phyloP scores from a whole-genome alignment of 164 flowering plant species.

The Stephania cephalantha region DNA sequence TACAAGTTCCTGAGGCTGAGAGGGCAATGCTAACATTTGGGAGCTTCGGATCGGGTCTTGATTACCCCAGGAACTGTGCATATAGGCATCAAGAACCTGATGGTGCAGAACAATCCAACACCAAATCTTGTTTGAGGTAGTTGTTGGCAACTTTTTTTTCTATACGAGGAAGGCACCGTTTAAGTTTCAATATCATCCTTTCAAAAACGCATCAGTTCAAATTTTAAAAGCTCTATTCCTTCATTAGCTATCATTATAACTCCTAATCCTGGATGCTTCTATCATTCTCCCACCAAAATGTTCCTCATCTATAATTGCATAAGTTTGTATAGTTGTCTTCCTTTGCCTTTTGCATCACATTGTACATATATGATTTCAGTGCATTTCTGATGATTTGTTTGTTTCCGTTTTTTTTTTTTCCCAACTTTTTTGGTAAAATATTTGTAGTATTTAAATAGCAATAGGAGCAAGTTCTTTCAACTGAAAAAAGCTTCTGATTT shows the following conservation, averaged over 20 bases:
- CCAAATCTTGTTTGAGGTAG: conserved; percentile 54
- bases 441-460: not conserved
- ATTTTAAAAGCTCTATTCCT: not conserved
- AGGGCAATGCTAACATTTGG: conserved; percentile 74
- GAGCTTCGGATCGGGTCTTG: conserved; percentile 65
- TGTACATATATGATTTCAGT: not conserved
- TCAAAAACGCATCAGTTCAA: not conserved
- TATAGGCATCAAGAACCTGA: conserved; percentile 31
- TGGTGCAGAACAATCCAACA: conserved; percentile 30
- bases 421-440: not conserved
- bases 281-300: not conserved
- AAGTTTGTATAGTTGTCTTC: not conserved
- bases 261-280: not conserved
- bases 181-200: not conserved
- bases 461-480: not conserved
- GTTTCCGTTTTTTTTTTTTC: not conserved
- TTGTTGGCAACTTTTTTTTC: conserved; percentile 1
- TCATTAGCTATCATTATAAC: not conserved
- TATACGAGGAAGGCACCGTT: not conserved
- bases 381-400: not conserved
- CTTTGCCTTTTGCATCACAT: not conserved
- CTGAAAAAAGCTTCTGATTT: not conserved
- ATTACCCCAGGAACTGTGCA: conserved; percentile 24
- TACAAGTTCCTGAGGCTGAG: conserved; percentile 77
- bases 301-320: not conserved